Conservation (phyloP, 1,284 basidiomycete species). For the Leucocoprinus gongylophorus region DNA sequence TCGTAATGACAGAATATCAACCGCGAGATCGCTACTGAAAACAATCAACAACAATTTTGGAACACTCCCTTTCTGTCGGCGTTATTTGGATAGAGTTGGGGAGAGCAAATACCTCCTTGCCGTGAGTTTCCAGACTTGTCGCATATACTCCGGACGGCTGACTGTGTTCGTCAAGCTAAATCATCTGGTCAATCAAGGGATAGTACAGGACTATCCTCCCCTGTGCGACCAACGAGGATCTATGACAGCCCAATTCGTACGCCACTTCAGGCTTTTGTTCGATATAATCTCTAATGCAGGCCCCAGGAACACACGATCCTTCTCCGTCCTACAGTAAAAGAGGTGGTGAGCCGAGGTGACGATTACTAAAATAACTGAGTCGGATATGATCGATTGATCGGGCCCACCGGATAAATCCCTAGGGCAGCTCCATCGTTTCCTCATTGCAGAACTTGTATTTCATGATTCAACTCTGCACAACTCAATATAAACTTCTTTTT, state of each 20-base stretch:
- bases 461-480: slow-evolving; percentile 10
- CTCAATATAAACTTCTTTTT: slow-evolving; percentile 13
- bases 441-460: slow-evolving; percentile 8
- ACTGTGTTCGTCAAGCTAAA: slow-evolving; percentile 55
- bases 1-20: slow-evolving; percentile 53
- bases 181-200: slow-evolving; percentile 80
- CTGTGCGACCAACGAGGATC: slow-evolving; percentile 74
- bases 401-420: not conserved
- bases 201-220: slow-evolving; percentile 95
- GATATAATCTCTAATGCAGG: slow-evolving; percentile 9
- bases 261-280: slow-evolving; percentile 23
- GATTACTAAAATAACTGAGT: slow-evolving; percentile 59
- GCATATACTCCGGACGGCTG: slow-evolving; percentile 4
- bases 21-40: slow-evolving; percentile 81
- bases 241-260: slow-evolving; percentile 92
- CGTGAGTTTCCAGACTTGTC: slow-evolving; percentile 40
- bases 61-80: slow-evolving; percentile 90
- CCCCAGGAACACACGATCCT: slow-evolving; percentile 87
- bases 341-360: slow-evolving; percentile 90
- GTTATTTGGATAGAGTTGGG: slow-evolving; percentile 91
- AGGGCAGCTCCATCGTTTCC: slow-evolving; percentile 2
- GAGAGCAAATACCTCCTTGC: slow-evolving; percentile 94
- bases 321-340: slow-evolving; percentile 86
- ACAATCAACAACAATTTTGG: slow-evolving; percentile 94
- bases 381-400: slow-evolving; percentile 8